Conservation (phyloP, 306 rosid genomes). For the Gastrolobium bilobum region DNA sequence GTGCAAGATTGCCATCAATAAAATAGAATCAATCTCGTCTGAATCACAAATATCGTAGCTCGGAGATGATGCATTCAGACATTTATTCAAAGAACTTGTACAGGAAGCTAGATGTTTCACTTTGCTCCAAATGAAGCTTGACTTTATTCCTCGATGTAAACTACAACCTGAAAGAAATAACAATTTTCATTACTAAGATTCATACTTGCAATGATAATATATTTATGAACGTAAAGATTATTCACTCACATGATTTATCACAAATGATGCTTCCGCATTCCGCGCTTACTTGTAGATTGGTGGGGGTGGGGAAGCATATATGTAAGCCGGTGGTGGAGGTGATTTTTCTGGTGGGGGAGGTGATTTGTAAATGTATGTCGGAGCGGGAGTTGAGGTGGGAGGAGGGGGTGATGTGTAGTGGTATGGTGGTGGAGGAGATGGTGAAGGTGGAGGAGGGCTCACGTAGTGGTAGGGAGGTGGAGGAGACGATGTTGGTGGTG, state of each 20-base stretch:
- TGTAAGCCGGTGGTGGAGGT: constrained; percentile 65
- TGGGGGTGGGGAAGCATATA: constrained; percentile 75
- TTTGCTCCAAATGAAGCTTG: constrained; percentile 59
- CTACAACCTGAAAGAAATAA: constrained; percentile 68
- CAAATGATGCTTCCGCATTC: constrained; percentile 3
- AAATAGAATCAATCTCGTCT: constrained; percentile 58
- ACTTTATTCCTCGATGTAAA: constrained; percentile 74
- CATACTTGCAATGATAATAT: background rate
- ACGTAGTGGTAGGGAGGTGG: constrained; percentile 62
- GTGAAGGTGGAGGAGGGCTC: constrained; percentile 71
- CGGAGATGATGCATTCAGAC: constrained; percentile 54
- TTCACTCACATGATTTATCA: constrained; percentile 71
- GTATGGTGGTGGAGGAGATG: constrained; percentile 53
- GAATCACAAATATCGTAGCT: constrained; percentile 48
- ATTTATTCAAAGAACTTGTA: constrained; percentile 66
- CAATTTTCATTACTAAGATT: constrained; percentile 29
- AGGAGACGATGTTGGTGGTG: constrained; percentile 61
- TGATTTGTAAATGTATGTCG: constrained; percentile 57
- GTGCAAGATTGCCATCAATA: constrained; percentile 65
- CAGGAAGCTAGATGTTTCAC: constrained; percentile 61
- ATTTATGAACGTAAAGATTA: background rate
- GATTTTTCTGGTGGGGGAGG: constrained; percentile 63
- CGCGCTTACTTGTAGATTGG: constrained; percentile 60
- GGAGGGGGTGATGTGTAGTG: constrained; percentile 51
- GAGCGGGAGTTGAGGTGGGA: constrained; percentile 54